Percentiles rank a stretch among this genome's conserved stretches.
phyloP scores from a whole-genome alignment of 306 rosid genomes.

The Begonia masoniana region DNA sequence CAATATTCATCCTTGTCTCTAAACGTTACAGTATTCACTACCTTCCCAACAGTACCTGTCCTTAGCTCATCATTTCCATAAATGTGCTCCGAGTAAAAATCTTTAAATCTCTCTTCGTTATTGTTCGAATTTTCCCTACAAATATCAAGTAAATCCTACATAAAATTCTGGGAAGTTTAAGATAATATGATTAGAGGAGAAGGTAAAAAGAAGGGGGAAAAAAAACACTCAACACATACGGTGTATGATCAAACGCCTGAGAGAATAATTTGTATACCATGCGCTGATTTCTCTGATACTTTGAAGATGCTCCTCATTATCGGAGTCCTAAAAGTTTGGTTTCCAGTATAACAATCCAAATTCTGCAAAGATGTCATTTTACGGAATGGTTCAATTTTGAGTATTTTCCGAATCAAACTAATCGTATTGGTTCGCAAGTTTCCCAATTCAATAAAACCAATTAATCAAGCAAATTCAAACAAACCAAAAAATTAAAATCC shows the following conservation, averaged over 20 bases:
- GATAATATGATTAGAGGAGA: slow-evolving; percentile 3
- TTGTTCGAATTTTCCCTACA: slow-evolving; percentile 85
- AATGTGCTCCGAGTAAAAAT: slow-evolving; percentile 79
- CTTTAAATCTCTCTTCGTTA: slow-evolving; percentile 83
- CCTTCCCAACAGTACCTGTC: too few species aligned
- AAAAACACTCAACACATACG: neutral
- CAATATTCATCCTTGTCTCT: too few species aligned
- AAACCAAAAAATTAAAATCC: neutral
- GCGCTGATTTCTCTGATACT: slow-evolving; percentile 65
- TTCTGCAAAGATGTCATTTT: slow-evolving; percentile 32
- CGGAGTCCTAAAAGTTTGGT: slow-evolving; percentile 62
- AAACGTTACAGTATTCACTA: slow-evolving; percentile 23
- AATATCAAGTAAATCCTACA: slow-evolving; percentile 82
- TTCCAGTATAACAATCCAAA: slow-evolving; percentile 95
- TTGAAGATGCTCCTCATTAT: slow-evolving; percentile 77
- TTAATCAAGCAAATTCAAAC: slow-evolving; percentile 28
- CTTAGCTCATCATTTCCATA: slow-evolving; percentile 94
- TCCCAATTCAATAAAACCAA: neutral
- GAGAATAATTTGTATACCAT: slow-evolving; percentile 70
- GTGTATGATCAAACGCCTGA: slow-evolving; percentile 1
- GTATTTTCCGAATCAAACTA: neutral
- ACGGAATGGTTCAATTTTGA: neutral
- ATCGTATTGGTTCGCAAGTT: too few species aligned
- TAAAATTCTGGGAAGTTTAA: slow-evolving; percentile 6
- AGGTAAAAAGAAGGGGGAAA: neutral